Percentiles rank a stretch among this genome's conserved stretches.
Conservation (phyloP, 306 rosid genomes). For the Lagenaria siceraria region DNA sequence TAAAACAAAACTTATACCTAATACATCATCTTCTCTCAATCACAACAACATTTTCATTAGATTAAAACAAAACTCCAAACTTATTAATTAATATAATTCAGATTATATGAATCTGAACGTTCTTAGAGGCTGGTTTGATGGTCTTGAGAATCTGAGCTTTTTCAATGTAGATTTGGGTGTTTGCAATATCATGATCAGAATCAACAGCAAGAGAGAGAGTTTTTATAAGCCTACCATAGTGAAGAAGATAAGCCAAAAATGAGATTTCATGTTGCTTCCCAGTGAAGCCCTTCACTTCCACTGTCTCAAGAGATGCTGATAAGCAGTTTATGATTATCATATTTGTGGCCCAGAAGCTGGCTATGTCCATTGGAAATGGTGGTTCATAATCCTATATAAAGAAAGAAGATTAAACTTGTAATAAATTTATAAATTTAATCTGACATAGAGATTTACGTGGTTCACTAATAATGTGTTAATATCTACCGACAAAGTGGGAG, state of each 20-base stretch:
- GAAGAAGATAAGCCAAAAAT: slow-evolving; percentile 6
- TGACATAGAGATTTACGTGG: no score
- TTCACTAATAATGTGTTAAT: no score
- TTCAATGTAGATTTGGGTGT: background rate
- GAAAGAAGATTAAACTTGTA: no score
- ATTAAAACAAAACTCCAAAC: background rate
- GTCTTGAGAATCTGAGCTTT: background rate
- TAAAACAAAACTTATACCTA: no score
- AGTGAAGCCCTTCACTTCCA: slow-evolving; percentile 12
- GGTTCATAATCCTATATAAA: slow-evolving; percentile 14
- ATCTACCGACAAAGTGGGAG: no score
- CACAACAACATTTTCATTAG: background rate
- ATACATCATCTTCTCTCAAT: no score
- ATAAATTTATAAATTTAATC: no score
- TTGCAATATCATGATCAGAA: background rate
- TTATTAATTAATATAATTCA: background rate
- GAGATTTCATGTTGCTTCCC: slow-evolving; percentile 7
- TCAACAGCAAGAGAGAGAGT: background rate
- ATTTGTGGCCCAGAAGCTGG: background rate
- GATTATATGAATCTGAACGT: background rate
- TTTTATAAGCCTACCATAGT: background rate
- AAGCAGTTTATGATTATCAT: background rate
- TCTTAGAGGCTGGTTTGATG: background rate
- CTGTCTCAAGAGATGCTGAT: background rate
- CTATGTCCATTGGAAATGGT: slow-evolving; percentile 3